phyloP scores from a whole-genome alignment of 192 early-diverging fungal species.

The Gonapodya prolifera region DNA sequence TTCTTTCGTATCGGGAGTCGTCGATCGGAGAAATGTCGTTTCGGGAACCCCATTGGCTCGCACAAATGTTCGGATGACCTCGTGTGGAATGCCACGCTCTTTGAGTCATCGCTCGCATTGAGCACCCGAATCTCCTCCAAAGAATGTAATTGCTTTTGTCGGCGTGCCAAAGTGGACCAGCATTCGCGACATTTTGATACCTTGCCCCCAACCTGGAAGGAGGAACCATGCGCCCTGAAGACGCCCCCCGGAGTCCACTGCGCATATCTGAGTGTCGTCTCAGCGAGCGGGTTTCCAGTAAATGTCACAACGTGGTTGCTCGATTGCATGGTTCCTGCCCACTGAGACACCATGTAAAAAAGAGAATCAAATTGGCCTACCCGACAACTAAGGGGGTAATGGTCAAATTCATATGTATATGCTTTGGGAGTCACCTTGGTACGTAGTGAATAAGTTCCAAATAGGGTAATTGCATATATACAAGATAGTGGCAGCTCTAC shows the following conservation, averaged over 20 bases:
- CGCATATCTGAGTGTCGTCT: background rate
- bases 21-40: slow-evolving; percentile 15
- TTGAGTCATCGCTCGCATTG: background rate
- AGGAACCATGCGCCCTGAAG: background rate
- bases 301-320: background rate
- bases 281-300: background rate
- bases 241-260: background rate
- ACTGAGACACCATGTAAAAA: no score
- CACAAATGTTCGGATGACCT: background rate
- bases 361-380: no score
- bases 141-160: background rate
- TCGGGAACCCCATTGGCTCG: background rate
- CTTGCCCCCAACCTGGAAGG: background rate
- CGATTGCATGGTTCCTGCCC: no score
- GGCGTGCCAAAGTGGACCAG: background rate
- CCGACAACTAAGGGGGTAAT: no score
- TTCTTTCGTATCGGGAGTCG: slow-evolving; percentile 64
- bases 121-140: background rate
- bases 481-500: no score
- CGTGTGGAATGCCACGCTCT: background rate
- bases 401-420: no score
- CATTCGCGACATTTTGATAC: background rate
- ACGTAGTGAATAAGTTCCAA: no score
- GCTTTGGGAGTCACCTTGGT: no score
- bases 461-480: no score